A percentile compares a stretch with the other conserved stretches of the same genome.
phyloP scores from a whole-genome alignment of 78 protist species.

The Speleostelium caveatum region DNA sequence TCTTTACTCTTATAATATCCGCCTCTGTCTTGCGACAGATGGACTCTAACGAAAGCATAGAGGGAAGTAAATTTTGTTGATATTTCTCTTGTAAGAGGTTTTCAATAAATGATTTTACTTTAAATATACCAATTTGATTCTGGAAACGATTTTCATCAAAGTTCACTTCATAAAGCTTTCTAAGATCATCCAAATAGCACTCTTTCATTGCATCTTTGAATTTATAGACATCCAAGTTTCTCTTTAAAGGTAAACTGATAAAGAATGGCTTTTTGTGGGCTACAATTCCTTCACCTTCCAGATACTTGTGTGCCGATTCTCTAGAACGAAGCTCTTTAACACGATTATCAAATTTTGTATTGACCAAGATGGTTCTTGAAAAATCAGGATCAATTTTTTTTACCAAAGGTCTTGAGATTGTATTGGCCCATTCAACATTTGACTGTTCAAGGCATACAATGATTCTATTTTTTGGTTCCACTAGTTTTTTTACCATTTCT shows the following conservation, averaged over 20 bases:
- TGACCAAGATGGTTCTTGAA: slow-evolving; percentile 79
- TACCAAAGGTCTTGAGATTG: slow-evolving; percentile 81
- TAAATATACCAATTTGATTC: slow-evolving; percentile 75
- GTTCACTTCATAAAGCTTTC: slow-evolving; percentile 54
- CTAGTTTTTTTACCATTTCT: slow-evolving; percentile 82
- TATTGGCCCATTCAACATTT: slow-evolving; percentile 84
- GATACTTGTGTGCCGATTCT: slow-evolving; percentile 83
- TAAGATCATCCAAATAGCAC: slow-evolving; percentile 77
- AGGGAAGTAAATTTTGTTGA: slow-evolving; percentile 70
- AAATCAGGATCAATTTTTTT: slow-evolving; percentile 82
- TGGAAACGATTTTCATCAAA: slow-evolving; percentile 78
- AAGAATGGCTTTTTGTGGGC: slow-evolving; percentile 75
- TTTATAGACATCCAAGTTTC: slow-evolving; percentile 51
- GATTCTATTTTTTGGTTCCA: slow-evolving; percentile 84
- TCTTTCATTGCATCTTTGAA: slow-evolving; percentile 78
- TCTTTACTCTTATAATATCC: slow-evolving; percentile 56
- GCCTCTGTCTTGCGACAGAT: slow-evolving; percentile 59
- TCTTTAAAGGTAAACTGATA: slow-evolving; percentile 61
- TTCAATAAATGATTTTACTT: slow-evolving; percentile 48
- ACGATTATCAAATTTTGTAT: slow-evolving; percentile 89
- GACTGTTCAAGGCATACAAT: slow-evolving; percentile 88
- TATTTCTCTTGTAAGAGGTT: slow-evolving; percentile 62
- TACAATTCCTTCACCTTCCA: slow-evolving; percentile 77
- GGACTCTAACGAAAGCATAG: slow-evolving; percentile 54
- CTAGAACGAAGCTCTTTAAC: slow-evolving; percentile 78